These are phyloP conservation scores for Fusarium guadeloupense DNA, from an alignment of 2,329 filamentous ascomycete genomes.

Conservation along the genomic window DNA sequence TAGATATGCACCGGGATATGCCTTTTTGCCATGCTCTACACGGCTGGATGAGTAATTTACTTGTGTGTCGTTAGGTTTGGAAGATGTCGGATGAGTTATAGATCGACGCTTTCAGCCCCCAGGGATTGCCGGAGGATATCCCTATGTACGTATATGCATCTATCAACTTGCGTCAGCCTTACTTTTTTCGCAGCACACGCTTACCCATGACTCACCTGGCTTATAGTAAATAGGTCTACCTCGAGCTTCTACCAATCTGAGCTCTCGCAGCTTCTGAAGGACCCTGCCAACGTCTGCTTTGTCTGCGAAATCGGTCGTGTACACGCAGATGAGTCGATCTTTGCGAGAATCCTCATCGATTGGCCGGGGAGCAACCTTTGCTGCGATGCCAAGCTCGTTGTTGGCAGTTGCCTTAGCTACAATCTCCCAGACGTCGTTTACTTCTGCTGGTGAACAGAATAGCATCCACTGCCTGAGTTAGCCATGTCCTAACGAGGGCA, in stretches of 20 bases:
- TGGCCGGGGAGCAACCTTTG: slow-evolving; percentile 73
- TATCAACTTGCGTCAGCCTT: slow-evolving; percentile 43
- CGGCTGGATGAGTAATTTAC: slow-evolving; percentile 13
- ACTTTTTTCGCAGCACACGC: not conserved
- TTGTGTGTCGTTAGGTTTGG: slow-evolving; percentile 10
- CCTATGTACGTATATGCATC: slow-evolving; percentile 76
- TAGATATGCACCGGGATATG: not conserved
- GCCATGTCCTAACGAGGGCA: slow-evolving; percentile 23
- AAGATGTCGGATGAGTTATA: slow-evolving; percentile 60
- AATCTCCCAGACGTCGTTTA: slow-evolving; percentile 71
- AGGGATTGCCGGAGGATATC: slow-evolving; percentile 68
- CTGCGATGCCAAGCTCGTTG: slow-evolving; percentile 74
- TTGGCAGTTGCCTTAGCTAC: slow-evolving; percentile 73
- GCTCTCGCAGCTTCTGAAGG: slow-evolving; percentile 66
- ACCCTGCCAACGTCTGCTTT: slow-evolving; percentile 74
- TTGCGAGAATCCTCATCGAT: slow-evolving; percentile 51
- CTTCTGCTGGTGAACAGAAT: slow-evolving; percentile 63
- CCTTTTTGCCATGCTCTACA: not conserved
- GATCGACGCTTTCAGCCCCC: slow-evolving; percentile 68
- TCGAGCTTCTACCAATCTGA: slow-evolving; percentile 65
- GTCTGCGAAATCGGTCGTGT: slow-evolving; percentile 79
- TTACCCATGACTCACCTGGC: slow-evolving; percentile 60
- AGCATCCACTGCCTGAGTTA: slow-evolving; percentile 74
- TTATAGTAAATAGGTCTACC: slow-evolving; percentile 78
- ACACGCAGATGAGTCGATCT: slow-evolving; percentile 75